phyloP scores from a whole-genome alignment of 2,329 filamentous ascomycete species.

The Fusarium metavorans region DNA sequence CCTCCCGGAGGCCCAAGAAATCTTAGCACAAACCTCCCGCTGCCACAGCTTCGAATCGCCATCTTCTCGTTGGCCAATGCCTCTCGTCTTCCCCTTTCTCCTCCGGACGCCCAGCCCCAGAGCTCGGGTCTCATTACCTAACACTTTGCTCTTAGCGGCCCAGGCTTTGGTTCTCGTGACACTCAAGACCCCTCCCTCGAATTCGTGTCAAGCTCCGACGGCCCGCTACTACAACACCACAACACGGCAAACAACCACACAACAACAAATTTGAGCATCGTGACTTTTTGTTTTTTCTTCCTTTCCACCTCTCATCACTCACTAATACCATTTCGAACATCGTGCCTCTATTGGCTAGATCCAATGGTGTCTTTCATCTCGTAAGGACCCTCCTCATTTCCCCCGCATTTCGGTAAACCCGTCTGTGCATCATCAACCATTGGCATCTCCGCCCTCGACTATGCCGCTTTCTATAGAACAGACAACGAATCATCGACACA shows the following conservation, averaged over 20 bases:
- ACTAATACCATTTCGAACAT: slow-evolving; percentile 24
- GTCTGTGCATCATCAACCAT: slow-evolving; percentile 9
- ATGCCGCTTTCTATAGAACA: slow-evolving; percentile 30
- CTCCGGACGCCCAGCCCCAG: slow-evolving; percentile 16
- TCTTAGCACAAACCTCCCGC: slow-evolving; percentile 10
- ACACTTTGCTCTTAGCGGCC: slow-evolving; percentile 42
- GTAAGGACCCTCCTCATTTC: slow-evolving; percentile 24
- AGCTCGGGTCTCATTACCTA: slow-evolving; percentile 38
- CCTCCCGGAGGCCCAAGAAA: neutral
- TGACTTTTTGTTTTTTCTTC: slow-evolving; percentile 36
- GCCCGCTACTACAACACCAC: slow-evolving; percentile 10
- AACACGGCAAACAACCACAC: slow-evolving; percentile 18
- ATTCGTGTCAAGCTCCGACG: slow-evolving; percentile 23
- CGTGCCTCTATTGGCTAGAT: slow-evolving; percentile 31
- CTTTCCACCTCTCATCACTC: slow-evolving; percentile 14
- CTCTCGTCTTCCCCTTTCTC: slow-evolving; percentile 29
- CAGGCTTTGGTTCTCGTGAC: slow-evolving; percentile 31
- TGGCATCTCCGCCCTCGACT: slow-evolving; percentile 7
- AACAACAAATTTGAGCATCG: slow-evolving; percentile 34
- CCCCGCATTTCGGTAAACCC: slow-evolving; percentile 34
- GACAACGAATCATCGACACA: slow-evolving; percentile 12
- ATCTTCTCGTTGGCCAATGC: slow-evolving; percentile 34
- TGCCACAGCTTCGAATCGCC: slow-evolving; percentile 31
- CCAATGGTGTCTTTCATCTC: slow-evolving; percentile 24
- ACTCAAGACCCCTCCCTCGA: slow-evolving; percentile 25